Percentiles rank a stretch among this genome's conserved stretches.
These are phyloP conservation scores for Apiospora hydei DNA, from an alignment of 2,329 filamentous ascomycete genomes.

Conservation along the genomic window DNA sequence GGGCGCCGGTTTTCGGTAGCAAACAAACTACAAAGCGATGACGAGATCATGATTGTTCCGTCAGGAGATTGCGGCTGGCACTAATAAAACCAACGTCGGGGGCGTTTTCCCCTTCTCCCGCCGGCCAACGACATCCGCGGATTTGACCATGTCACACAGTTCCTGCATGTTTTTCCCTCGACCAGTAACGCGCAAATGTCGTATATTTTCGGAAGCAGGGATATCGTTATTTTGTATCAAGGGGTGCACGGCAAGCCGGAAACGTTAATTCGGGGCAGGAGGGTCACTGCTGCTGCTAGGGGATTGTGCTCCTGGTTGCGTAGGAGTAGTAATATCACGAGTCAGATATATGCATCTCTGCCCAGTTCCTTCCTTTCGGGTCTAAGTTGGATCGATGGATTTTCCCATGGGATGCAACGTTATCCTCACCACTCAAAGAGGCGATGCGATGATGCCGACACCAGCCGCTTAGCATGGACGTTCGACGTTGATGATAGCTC, in stretches of 20 bases:
- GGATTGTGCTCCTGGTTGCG: background rate
- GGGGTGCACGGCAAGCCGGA: background rate
- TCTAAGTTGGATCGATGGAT: background rate
- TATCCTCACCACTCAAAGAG: background rate
- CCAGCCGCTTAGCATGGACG: background rate
- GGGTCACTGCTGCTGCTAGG: background rate
- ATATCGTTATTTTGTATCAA: background rate
- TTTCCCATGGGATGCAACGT: slow-evolving; percentile 4
- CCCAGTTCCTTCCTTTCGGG: background rate
- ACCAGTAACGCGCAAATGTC: background rate
- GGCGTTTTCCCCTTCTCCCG: no score
- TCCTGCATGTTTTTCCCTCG: background rate
- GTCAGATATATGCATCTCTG: background rate
- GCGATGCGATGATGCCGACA: background rate
- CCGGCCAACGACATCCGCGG: background rate
- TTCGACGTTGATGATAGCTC: background rate
- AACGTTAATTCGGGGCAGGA: background rate
- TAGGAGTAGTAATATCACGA: background rate
- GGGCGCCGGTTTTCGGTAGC: background rate
- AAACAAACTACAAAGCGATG: background rate
- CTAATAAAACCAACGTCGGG: background rate
- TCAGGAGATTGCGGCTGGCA: slow-evolving; percentile 8
- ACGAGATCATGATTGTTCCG: slow-evolving; percentile 8
- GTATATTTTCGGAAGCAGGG: background rate
- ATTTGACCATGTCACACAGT: background rate